These are phyloP conservation scores for Graphiopsis chlorocephala DNA, from an alignment of 2,329 filamentous ascomycete genomes.

Conservation along the genomic window DNA sequence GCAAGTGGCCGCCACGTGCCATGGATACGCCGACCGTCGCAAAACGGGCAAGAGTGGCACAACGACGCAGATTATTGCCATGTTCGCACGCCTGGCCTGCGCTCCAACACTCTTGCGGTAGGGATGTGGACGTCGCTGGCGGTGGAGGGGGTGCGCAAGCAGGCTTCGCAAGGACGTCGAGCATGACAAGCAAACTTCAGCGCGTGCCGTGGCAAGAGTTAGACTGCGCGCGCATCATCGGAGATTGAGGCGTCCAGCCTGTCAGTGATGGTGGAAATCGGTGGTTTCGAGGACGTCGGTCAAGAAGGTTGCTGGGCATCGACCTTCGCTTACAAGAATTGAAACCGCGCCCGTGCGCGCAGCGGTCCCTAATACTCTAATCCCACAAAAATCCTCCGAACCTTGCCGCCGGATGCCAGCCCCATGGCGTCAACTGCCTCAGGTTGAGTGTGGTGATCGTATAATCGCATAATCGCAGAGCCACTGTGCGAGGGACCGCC, in stretches of 20 bases:
- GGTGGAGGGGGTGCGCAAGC: background rate
- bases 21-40: background rate
- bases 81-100: conserved; percentile 6
- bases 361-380: conserved; percentile 4
- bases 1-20: conserved; percentile 15
- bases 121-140: conserved; percentile 7
- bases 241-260: conserved; percentile 6
- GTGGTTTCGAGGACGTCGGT: conserved; percentile 2
- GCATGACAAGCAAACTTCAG: background rate
- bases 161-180: background rate
- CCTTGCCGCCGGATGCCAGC: background rate
- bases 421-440: conserved; percentile 11
- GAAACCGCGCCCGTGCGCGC: conserved; percentile 6
- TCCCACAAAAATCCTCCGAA: conserved; percentile 12
- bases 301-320: conserved; percentile 9
- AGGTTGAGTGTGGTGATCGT: conserved; percentile 4
- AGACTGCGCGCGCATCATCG: background rate
- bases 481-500: background rate
- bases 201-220: background rate
- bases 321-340: conserved; percentile 13
- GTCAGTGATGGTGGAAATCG: conserved; percentile 9
- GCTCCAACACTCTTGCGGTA: conserved; percentile 6
- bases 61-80: conserved; percentile 11
- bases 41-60: conserved; percentile 12
- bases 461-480: background rate